These are phyloP conservation scores for Orbilia blumenaviensis DNA, from an alignment of 2,329 filamentous ascomycete species.

Conservation along the genomic window DNA sequence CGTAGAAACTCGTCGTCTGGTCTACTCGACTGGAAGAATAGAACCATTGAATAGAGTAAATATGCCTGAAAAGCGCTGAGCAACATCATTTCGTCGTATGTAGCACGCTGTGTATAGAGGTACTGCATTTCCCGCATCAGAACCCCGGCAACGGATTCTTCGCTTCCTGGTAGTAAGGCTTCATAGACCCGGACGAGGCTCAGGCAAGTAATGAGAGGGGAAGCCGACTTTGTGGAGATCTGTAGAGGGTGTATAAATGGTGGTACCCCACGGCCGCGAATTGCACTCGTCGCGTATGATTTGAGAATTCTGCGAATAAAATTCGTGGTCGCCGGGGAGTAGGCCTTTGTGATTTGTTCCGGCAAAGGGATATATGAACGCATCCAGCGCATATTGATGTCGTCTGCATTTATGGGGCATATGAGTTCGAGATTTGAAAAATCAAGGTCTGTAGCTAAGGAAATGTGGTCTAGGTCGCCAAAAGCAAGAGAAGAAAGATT, in stretches of 20 bases:
- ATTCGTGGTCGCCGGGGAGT: slow-evolving; percentile 60
- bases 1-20: slow-evolving; percentile 60
- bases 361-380: slow-evolving; percentile 64
- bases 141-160: slow-evolving; percentile 59
- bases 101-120: slow-evolving; percentile 59
- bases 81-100: slow-evolving; percentile 59
- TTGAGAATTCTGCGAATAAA: slow-evolving; percentile 64
- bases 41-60: slow-evolving; percentile 65
- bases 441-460: slow-evolving; percentile 57
- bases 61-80: slow-evolving; percentile 67
- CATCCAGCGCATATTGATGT: slow-evolving; percentile 66
- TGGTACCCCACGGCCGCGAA: slow-evolving; percentile 61
- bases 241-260: slow-evolving; percentile 65
- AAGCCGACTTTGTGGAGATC: slow-evolving; percentile 53
- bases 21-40: slow-evolving; percentile 62
- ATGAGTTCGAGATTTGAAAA: slow-evolving; percentile 61
- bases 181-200: slow-evolving; percentile 62
- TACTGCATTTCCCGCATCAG: slow-evolving; percentile 63
- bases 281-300: slow-evolving; percentile 62
- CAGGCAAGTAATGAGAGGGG: slow-evolving; percentile 62
- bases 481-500: background rate
- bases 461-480: background rate
- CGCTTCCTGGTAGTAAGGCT: slow-evolving; percentile 60
- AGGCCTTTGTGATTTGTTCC: slow-evolving; percentile 63
- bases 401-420: slow-evolving; percentile 64